Percentiles rank a stretch among this genome's conserved stretches.
Evolutionary conservation across 495 filamentous ascomycete species (phyloP).

Genomic region (Lasiosphaeria miniovina): DNA sequence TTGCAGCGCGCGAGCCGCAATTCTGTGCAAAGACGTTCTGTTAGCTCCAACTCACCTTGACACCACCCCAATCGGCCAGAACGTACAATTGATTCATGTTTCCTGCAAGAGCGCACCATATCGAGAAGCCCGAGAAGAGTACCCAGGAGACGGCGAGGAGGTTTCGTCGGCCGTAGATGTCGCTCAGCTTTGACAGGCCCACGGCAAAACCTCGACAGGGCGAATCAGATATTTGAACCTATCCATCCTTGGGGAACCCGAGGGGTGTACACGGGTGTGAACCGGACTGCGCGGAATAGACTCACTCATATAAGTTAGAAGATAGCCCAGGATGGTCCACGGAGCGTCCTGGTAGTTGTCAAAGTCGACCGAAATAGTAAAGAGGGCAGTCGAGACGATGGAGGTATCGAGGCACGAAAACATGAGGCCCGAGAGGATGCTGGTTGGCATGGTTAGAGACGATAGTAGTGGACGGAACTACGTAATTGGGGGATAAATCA

Average conservation of each 20-base stretch:
- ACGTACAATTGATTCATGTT: slow-evolving; percentile 54
- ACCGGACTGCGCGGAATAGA: background rate
- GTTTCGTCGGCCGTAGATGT: slow-evolving; percentile 56
- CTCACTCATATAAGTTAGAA: slow-evolving; percentile 59
- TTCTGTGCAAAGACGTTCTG: slow-evolving; percentile 32
- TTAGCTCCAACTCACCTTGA: background rate
- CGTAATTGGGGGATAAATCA: background rate
- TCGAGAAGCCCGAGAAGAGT: slow-evolving; percentile 54
- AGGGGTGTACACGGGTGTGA: background rate
- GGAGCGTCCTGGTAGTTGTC: slow-evolving; percentile 50
- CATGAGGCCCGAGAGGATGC: slow-evolving; percentile 54
- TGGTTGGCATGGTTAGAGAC: slow-evolving; percentile 23
- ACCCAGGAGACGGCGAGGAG: slow-evolving; percentile 48
- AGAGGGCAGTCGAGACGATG: slow-evolving; percentile 61
- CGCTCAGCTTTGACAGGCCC: slow-evolving; percentile 58
- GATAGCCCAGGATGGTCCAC: slow-evolving; percentile 60
- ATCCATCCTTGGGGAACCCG: background rate
- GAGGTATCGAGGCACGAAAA: slow-evolving; percentile 62
- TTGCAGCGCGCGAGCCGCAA: slow-evolving; percentile 58
- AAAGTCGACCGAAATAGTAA: slow-evolving; percentile 55
- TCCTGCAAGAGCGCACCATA: slow-evolving; percentile 53
- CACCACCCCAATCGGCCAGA: background rate
- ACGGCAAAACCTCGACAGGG: slow-evolving; percentile 48
- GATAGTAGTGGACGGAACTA: background rate
- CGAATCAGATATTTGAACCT: background rate